Evolutionary conservation across 1,284 basidiomycete species (phyloP), one percentile per base, ranked within the genome.

Genomic region (Pascua guehoae): DNA sequence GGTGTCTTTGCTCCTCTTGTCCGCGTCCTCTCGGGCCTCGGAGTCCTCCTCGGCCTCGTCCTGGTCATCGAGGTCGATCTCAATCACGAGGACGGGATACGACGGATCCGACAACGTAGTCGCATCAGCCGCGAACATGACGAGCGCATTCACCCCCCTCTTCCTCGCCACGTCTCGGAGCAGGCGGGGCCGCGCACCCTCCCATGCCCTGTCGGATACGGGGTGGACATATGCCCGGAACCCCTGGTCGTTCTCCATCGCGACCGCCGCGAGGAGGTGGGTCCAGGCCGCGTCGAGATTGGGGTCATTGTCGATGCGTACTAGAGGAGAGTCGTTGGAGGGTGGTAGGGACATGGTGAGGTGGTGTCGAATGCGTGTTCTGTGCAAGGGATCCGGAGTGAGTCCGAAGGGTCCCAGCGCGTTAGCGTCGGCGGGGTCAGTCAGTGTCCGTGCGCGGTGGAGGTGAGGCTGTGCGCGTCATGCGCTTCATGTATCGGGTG

Each of bases 171-270:
- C 24, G 24, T 32, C 24, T 32, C 24, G 24, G 24, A 32, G 24
- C 24, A 0, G 18, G 18, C 12, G 12, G 1, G 14, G 48, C 39
- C 15, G 40, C 48, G 38, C 48, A 8, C 9, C 16, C 0, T 11
- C 18, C 17, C 40, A 40, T 2, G 24, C 45, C 2, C 15, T 12
- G 45, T 41, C 45, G 32, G 45, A n/a, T 12, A 53, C 40, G 15
- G 24, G 39, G 10, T 24, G 15, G 16, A 53, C 24, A 40, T 53
- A 42, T 10, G 51, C 18, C n/a, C n/a, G 18, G 46, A 53, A 53
- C 15, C 39, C 45, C 8, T 47, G 39, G 9, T 12, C 17, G 5
- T 18, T 24, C n/a, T 38, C 17, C 1, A 7, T 15, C 10, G 18
- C 12, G 2, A 47, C 17, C 15, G n/a, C n/a, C 2, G 39, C 7